A percentile compares a stretch with the other conserved stretches of the same genome.
Conservation (phyloP, 2,329 filamentous ascomycete genomes). For the Dothistroma pini region DNA sequence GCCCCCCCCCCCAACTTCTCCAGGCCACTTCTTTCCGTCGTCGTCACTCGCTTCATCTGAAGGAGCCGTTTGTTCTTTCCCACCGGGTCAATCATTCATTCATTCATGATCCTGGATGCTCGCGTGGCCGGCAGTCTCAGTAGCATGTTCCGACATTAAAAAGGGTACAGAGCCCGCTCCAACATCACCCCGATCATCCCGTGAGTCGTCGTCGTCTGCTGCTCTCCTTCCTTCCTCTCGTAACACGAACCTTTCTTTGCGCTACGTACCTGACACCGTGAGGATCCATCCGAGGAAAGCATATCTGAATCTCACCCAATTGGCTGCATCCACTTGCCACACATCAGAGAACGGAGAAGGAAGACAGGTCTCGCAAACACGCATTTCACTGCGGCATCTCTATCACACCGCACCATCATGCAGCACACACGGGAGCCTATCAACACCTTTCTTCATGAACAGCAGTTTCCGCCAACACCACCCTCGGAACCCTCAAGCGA, state of each 20-base stretch:
- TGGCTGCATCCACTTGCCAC: not conserved
- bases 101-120: not conserved
- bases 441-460: constrained; percentile 2
- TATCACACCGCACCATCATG: constrained; percentile 7
- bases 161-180: not conserved
- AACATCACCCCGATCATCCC: not conserved
- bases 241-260: not conserved
- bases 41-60: not conserved
- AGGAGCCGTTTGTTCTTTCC: not conserved
- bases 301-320: not conserved
- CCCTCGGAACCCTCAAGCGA: constrained; percentile 21
- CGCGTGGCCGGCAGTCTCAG: not conserved
- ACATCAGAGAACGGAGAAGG: not conserved
- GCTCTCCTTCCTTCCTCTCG: not conserved
- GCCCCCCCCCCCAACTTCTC: not conserved
- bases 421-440: not conserved
- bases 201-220: not conserved
- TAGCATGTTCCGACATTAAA: not conserved
- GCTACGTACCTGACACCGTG: not conserved
- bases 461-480: constrained; percentile 21
- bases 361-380: not conserved
- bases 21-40: not conserved
- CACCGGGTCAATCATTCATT: not conserved
- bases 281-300: not conserved
- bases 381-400: not conserved